These are phyloP conservation scores for Cladosporium sp. DNA, from an alignment of 2,329 filamentous ascomycete species.

Conservation along the genomic window DNA sequence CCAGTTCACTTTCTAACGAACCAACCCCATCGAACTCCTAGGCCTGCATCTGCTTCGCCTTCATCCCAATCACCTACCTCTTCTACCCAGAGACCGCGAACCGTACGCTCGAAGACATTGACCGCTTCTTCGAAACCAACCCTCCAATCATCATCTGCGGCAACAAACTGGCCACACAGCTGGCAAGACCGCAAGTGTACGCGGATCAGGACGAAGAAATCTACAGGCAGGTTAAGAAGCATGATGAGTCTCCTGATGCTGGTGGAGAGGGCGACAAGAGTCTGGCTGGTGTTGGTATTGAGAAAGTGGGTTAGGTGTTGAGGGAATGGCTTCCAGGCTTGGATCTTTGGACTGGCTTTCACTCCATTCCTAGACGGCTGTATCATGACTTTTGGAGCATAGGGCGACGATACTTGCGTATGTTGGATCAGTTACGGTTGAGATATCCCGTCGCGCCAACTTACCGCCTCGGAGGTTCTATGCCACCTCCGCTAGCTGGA, in stretches of 20 bases:
- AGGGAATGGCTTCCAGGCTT: too few species aligned
- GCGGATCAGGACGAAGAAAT: constrained; percentile 21
- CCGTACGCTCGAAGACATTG: constrained; percentile 40
- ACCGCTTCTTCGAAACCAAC: constrained; percentile 33
- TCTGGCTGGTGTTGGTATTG: constrained; percentile 3
- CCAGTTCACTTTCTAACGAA: not conserved
- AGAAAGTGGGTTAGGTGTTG: constrained; percentile 4
- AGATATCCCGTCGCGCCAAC: too few species aligned
- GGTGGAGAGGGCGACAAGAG: constrained; percentile 2
- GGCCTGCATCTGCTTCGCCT: constrained; percentile 48
- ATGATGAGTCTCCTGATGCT: not conserved
- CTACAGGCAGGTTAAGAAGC: constrained; percentile 14
- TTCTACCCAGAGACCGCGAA: constrained; percentile 53
- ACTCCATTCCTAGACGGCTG: too few species aligned
- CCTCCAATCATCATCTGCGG: constrained; percentile 17
- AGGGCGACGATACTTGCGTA: too few species aligned
- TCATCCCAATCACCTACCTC: constrained; percentile 49
- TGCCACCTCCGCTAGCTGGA: too few species aligned
- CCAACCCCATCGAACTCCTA: not conserved
- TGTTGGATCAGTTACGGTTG: too few species aligned
- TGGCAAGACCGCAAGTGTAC: constrained; percentile 19
- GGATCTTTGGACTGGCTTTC: too few species aligned
- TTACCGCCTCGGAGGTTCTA: too few species aligned
- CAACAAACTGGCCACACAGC: constrained; percentile 20
- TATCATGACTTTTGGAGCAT: too few species aligned